These are phyloP conservation scores for Pilaira anomala DNA, from an alignment of 192 early-diverging fungal genomes.

Conservation along the genomic window DNA sequence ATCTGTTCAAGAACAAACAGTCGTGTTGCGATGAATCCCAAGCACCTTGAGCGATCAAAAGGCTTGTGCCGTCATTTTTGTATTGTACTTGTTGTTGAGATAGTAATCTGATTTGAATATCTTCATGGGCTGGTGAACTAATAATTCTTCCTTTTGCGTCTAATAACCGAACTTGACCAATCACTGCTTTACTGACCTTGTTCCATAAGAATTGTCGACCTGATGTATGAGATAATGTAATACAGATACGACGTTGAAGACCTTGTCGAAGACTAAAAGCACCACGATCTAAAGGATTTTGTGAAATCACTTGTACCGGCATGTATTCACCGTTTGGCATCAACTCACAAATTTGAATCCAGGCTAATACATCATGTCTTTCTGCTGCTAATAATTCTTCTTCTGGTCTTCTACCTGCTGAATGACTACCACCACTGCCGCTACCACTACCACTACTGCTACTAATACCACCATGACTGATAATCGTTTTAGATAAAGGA, in stretches of 20 bases:
- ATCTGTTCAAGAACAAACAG: conserved; percentile 58
- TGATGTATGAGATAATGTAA: conserved; percentile 65
- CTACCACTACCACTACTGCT: too few species aligned
- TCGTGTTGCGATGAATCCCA: conserved; percentile 81
- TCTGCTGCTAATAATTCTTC: conserved; percentile 62
- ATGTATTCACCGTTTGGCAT: conserved; percentile 58
- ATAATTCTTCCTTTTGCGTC: conserved; percentile 60
- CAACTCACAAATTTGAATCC: conserved; percentile 66
- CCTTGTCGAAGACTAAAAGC: conserved; percentile 72
- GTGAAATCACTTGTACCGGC: conserved; percentile 51
- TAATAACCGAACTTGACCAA: conserved; percentile 47
- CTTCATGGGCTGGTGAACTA: conserved; percentile 47
- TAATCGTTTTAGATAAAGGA: background rate
- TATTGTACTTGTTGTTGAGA: conserved; percentile 48
- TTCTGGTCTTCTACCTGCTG: conserved; percentile 29
- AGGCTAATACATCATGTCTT: conserved; percentile 63
- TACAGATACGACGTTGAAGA: conserved; percentile 63
- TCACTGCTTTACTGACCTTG: conserved; percentile 37
- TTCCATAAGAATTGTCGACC: conserved; percentile 60
- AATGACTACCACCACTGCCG: background rate
- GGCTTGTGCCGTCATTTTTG: conserved; percentile 61
- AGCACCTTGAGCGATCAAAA: conserved; percentile 50
- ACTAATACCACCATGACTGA: conserved; percentile 31
- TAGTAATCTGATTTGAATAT: conserved; percentile 45
- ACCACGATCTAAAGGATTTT: conserved; percentile 41